Conservation (phyloP, 805 yeast genomes). For the Lipomyces oligophaga region DNA sequence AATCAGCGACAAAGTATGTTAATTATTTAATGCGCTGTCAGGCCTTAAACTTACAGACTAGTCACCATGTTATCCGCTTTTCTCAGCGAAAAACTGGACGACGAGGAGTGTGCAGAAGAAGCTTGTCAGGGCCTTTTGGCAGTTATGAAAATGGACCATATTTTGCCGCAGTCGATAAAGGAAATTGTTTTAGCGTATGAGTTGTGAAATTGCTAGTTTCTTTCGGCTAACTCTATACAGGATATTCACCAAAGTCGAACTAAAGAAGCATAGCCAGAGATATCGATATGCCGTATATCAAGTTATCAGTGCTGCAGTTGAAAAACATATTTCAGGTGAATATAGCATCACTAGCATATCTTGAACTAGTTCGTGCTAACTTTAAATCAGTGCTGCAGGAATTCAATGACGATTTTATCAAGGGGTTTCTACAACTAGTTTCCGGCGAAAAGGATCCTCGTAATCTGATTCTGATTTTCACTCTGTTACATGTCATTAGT, state of each 20-base stretch:
- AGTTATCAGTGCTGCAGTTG: conserved; percentile 38
- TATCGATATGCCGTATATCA: conserved; percentile 55
- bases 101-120: conserved; percentile 50
- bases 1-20: conserved; percentile 38
- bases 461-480: conserved; percentile 69
- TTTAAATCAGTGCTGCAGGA: conserved; percentile 26
- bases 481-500: conserved; percentile 50
- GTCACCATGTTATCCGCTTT: conserved; percentile 45
- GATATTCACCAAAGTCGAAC: conserved; percentile 33
- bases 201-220: too few species aligned
- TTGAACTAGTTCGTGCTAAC: too few species aligned
- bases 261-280: conserved; percentile 34
- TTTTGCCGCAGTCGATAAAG: conserved; percentile 32
- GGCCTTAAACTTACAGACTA: conserved; percentile 14
- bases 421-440: conserved; percentile 63
- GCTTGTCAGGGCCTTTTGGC: conserved; percentile 53
- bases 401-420: conserved; percentile 45
- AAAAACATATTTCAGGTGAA: conserved; percentile 8
- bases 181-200: conserved; percentile 39
- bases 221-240: too few species aligned
- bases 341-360: too few species aligned
- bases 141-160: conserved; percentile 51
- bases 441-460: conserved; percentile 93
- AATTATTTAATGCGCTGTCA: not conserved
- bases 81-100: conserved; percentile 63